Conservation (phyloP, 257 asterid species). For the Solanum tarapatanum region DNA sequence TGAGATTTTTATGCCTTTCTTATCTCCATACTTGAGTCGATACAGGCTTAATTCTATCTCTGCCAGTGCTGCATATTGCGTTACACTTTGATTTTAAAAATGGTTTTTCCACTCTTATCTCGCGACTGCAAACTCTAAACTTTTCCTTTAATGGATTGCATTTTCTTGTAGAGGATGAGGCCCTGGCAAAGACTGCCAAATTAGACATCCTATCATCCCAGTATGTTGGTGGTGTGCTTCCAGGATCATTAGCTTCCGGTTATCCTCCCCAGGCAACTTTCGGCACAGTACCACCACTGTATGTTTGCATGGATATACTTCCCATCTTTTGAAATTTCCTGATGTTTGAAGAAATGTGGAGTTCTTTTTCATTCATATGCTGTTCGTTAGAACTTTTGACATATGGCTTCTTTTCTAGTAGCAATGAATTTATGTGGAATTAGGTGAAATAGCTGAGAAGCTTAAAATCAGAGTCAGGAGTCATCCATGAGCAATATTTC, state of each 20-base stretch:
- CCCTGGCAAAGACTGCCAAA: conserved; percentile 58
- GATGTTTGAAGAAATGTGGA: neutral
- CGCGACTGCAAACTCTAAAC: neutral
- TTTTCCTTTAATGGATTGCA: neutral
- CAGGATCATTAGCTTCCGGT: conserved; percentile 6
- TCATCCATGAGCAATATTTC: neutral
- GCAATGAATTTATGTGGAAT: neutral
- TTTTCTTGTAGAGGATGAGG: conserved; percentile 54
- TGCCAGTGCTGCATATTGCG: neutral
- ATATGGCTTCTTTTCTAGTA: neutral
- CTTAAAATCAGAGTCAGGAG: neutral
- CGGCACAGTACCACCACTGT: conserved; percentile 50
- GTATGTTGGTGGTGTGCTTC: conserved; percentile 35
- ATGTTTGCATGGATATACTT: conserved; percentile 9
- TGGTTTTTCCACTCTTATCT: neutral
- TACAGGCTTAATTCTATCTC: neutral
- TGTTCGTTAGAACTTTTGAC: neutral
- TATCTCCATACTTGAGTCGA: neutral
- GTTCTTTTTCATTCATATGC: neutral
- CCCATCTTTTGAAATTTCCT: neutral
- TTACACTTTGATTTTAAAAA: neutral
- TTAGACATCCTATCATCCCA: conserved; percentile 50
- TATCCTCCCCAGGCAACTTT: conserved; percentile 48
- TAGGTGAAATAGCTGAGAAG: neutral
- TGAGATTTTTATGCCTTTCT: neutral